These are phyloP conservation scores for Paramecium caudatum DNA, from an alignment of 73 alveolate species.

Conservation along the genomic window DNA sequence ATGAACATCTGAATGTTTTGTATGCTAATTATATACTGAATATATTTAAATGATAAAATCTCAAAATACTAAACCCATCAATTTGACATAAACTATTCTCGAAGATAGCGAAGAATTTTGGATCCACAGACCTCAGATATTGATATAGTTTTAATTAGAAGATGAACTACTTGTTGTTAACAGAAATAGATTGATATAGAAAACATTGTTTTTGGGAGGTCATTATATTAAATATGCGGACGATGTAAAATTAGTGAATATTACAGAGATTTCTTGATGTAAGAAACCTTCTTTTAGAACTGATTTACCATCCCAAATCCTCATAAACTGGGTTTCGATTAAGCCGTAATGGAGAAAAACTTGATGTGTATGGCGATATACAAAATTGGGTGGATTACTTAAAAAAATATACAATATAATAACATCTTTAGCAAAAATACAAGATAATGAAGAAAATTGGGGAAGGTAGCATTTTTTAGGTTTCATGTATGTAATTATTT, in stretches of 20 bases:
- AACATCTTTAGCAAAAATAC: neutral
- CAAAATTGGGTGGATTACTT: neutral
- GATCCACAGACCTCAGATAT: conserved; percentile 2
- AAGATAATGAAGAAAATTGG: conserved; percentile 79
- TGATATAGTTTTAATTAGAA: neutral
- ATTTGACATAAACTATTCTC: conserved; percentile 8
- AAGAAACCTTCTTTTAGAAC: neutral
- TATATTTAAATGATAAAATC: conserved; percentile 29
- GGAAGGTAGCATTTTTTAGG: conserved; percentile 56
- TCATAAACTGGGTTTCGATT: conserved; percentile 1
- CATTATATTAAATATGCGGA: conserved; percentile 27
- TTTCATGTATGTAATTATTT: neutral
- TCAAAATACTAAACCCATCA: conserved; percentile 41
- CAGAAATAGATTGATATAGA: conserved; percentile 5
- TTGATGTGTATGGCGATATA: conserved; percentile 22
- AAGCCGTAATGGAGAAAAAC: conserved; percentile 25
- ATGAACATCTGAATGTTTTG: no score
- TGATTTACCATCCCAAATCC: conserved; percentile 11
- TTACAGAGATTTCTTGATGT: neutral
- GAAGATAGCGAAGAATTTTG: conserved; percentile 3
- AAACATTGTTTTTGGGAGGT: conserved; percentile 2
- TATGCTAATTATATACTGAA: no score
- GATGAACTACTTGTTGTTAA: neutral
- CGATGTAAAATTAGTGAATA: neutral
- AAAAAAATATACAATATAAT: conserved; percentile 18